phyloP scores from a whole-genome alignment of 208 protist species.

The Trypanosoma melophagium region DNA sequence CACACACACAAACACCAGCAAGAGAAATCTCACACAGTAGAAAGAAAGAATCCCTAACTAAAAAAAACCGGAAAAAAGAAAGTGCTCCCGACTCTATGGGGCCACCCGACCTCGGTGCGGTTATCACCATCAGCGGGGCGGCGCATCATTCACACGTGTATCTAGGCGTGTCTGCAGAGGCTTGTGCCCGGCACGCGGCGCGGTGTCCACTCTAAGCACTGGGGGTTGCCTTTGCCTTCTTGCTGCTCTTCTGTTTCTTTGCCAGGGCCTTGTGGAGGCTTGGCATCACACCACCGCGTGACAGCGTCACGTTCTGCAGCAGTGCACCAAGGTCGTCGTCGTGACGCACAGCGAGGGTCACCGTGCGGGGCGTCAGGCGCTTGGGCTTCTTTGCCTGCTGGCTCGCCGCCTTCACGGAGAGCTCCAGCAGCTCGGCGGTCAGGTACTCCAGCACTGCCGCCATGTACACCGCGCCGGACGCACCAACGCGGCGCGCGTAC shows the following conservation, averaged over 20 bases:
- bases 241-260: constrained; percentile 77
- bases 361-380: constrained; percentile 70
- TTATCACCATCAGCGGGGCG: not conserved
- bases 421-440: constrained; percentile 83
- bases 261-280: constrained; percentile 75
- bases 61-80: too few relatives aligned
- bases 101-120: too few relatives aligned
- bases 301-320: constrained; percentile 74
- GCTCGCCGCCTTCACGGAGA: constrained; percentile 73
- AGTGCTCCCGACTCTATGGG: too few relatives aligned
- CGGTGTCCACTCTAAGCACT: constrained; percentile 34
- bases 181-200: not conserved
- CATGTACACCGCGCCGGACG: constrained; percentile 98
- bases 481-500: constrained; percentile 96
- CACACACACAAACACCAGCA: too few relatives aligned
- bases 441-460: constrained; percentile 99
- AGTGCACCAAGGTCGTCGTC: constrained; percentile 73
- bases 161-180: constrained; percentile 1
- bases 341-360: constrained; percentile 79
- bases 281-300: constrained; percentile 78
- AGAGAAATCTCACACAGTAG: too few relatives aligned
- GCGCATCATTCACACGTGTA: constrained; percentile 2
- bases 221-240: constrained; percentile 56
- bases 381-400: constrained; percentile 66
- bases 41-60: too few relatives aligned